Base-by-base conservation (phyloP, 768 basidiomycete genomes). In the Phaffia australis region DNA sequence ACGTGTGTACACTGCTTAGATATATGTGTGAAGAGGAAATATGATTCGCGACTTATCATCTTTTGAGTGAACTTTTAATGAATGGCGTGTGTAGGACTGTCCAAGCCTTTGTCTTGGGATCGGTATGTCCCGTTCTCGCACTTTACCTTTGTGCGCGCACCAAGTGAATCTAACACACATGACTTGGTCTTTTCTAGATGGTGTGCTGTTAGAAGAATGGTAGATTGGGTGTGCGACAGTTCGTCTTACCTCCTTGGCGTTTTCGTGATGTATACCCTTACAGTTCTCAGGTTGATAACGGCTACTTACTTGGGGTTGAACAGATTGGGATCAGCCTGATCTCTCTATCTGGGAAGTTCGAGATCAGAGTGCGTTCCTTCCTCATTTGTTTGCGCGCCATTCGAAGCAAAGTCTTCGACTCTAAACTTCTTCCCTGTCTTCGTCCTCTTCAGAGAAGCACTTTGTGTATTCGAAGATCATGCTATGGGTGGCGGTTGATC, bases 401-500 rank as follows among this genome's bases (percentile, higher is more conserved):
- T 42, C 35, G 11, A n/a, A n/a, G n/a, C n/a, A n/a, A n/a, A n/a
- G n/a, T n/a, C n/a, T n/a, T n/a, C n/a, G n/a, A n/a, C n/a, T n/a
- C n/a, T n/a, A n/a, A n/a, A n/a, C n/a, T n/a, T n/a, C n/a, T n/a
- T n/a, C n/a, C n/a, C n/a, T n/a, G n/a, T n/a, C n/a, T n/a, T n/a
- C n/a, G 11, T 42, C 35, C 11, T 42, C 35, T 42, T 11, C 35
- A 42, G 35, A 42, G 1, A 19, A 61, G 61, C 57, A 68, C 67
- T 68, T 63, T 47, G 42, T 68, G 25, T 65, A 47, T 54, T 54
- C 61, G 14, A 75, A 89, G 85, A 81, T 93, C 55, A 94, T 94
- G 90, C 81, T 93, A 72, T 68, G 89, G 93, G 93, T 97, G 56
- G 93, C 93, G 0, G 84, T 97, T 64, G 93, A 98, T 72, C 81